Evolutionary conservation across 2,329 filamentous ascomycete species (phyloP).

Genomic region (Aspergillus sp.): DNA sequence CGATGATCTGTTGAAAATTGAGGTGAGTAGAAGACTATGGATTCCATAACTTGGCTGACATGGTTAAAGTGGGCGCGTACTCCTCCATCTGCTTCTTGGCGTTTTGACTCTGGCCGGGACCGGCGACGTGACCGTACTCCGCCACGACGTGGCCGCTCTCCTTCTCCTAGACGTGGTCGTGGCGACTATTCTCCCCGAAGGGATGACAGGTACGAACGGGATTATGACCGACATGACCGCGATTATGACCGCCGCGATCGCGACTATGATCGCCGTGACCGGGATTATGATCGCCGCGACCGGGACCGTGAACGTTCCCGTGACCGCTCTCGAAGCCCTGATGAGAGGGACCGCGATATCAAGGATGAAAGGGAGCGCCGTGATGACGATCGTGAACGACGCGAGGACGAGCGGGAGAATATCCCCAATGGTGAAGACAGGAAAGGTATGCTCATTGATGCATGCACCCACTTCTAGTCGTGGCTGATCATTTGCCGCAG

Average conservation of each 20-base stretch:
- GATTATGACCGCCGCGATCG: constrained; percentile 72
- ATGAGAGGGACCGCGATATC: constrained; percentile 57
- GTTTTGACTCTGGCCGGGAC: constrained; percentile 89
- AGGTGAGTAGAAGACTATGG: constrained; percentile 60
- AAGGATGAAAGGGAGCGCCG: constrained; percentile 43
- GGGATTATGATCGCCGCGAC: constrained; percentile 52
- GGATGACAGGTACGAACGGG: constrained; percentile 80
- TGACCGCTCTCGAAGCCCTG: constrained; percentile 73
- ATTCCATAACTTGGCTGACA: constrained; percentile 18
- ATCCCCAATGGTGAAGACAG: constrained; percentile 82
- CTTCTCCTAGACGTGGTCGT: constrained; percentile 59
- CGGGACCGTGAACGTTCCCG: constrained; percentile 65
- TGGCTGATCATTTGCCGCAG: constrained; percentile 32
- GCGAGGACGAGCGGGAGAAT: constrained; percentile 71
- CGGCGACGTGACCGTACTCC: constrained; percentile 69
- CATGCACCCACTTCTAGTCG: neutral
- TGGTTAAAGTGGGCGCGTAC: constrained; percentile 88
- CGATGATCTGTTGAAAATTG: constrained; percentile 95
- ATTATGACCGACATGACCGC: constrained; percentile 69
- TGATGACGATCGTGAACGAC: constrained; percentile 70
- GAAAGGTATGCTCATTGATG: constrained; percentile 65
- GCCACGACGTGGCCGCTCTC: constrained; percentile 69
- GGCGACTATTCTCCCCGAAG: constrained; percentile 82
- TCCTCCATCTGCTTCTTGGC: constrained; percentile 96
- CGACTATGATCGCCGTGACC: constrained; percentile 65